Conservation (phyloP, 306 rosid genomes). For the Malus asiatica region DNA sequence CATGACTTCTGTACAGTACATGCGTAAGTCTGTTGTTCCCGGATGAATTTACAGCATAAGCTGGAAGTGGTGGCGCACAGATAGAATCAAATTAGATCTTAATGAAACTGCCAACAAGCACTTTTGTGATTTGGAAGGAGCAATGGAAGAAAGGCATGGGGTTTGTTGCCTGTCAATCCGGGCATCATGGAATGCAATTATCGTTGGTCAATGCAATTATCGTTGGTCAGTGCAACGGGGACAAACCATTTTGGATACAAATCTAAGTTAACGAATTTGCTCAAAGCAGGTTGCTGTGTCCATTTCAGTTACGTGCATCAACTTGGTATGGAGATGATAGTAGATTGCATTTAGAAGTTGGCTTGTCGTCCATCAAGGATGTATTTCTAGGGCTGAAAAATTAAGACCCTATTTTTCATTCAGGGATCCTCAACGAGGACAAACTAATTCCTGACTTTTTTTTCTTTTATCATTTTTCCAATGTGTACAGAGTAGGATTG, state of each 20-base stretch:
- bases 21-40: constrained; percentile 18
- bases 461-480: constrained; percentile 17
- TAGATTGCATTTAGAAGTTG: constrained; percentile 27
- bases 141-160: constrained; percentile 15
- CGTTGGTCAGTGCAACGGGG: neutral
- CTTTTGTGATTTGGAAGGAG: constrained; percentile 21
- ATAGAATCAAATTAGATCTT: constrained; percentile 14
- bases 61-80: constrained; percentile 14
- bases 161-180: constrained; percentile 9
- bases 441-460: constrained; percentile 41
- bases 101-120: constrained; percentile 9
- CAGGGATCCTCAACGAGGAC: constrained; percentile 43
- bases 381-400: constrained; percentile 31
- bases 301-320: constrained; percentile 18
- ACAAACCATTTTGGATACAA: neutral
- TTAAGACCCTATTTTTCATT: constrained; percentile 44
- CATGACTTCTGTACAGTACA: constrained; percentile 14
- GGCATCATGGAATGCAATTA: constrained; percentile 17
- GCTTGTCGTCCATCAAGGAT: constrained; percentile 41
- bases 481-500: constrained; percentile 77
- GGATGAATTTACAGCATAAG: constrained; percentile 23
- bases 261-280: neutral
- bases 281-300: constrained; percentile 17
- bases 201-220: constrained; percentile 1
- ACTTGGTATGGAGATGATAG: constrained; percentile 29